Evolutionary conservation across 768 basidiomycete species (phyloP).

Genomic region (Trametes cingulata): DNA sequence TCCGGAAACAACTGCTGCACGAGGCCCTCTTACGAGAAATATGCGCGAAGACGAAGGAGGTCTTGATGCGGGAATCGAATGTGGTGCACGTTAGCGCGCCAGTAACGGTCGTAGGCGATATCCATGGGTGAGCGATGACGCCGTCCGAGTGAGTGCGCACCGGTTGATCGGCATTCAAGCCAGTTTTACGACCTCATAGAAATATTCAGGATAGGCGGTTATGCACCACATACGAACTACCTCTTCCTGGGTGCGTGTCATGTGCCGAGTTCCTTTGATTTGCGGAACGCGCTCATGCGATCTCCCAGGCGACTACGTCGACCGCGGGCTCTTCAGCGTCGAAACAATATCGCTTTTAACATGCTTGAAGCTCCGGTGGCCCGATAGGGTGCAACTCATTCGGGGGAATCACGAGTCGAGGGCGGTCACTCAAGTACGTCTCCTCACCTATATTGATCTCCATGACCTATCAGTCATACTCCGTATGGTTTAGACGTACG

Average conservation of each 20-base stretch:
- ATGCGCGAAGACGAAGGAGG: slow-evolving; percentile 99
- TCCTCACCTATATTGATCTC: not conserved
- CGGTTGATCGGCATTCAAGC: slow-evolving; percentile 53
- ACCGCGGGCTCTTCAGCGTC: slow-evolving; percentile 95
- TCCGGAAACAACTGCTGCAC: slow-evolving; percentile 90
- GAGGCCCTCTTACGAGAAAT: slow-evolving; percentile 95
- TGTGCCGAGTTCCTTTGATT: not conserved
- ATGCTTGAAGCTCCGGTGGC: slow-evolving; percentile 95
- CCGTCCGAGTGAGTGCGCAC: slow-evolving; percentile 18
- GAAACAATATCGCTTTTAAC: slow-evolving; percentile 98
- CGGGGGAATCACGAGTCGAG: slow-evolving; percentile 97
- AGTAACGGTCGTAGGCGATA: slow-evolving; percentile 98
- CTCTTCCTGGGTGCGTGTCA: slow-evolving; percentile 84
- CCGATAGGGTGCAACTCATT: slow-evolving; percentile 94
- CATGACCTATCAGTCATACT: slow-evolving; percentile 31
- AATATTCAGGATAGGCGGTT: slow-evolving; percentile 98
- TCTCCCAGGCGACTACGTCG: slow-evolving; percentile 90
- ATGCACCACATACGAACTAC: slow-evolving; percentile 96
- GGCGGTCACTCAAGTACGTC: slow-evolving; percentile 93
- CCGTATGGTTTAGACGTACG: slow-evolving; percentile 73
- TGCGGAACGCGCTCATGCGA: slow-evolving; percentile 14
- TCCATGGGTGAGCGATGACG: slow-evolving; percentile 81
- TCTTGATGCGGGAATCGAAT: slow-evolving; percentile 98
- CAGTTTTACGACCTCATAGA: slow-evolving; percentile 99
- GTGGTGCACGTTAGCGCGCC: slow-evolving; percentile 97